phyloP scores from a whole-genome alignment of 164 flowering plant species.

The Chimonanthus salicifolius region DNA sequence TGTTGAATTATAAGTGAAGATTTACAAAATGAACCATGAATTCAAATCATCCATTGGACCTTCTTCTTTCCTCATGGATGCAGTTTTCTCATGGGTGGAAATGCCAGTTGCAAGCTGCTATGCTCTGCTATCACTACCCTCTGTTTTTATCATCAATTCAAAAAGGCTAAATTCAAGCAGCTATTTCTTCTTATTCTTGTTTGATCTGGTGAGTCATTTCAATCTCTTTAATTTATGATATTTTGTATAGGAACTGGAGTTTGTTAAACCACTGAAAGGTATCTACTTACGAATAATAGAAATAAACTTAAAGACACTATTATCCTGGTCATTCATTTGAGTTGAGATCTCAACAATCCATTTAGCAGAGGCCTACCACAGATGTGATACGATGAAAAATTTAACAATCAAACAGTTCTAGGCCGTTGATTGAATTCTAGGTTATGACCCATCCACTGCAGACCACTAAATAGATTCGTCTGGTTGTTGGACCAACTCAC shows the following conservation, averaged over 20 bases:
- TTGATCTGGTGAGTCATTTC: conserved; percentile 45
- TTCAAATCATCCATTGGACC: too few species aligned
- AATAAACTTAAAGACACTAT: background rate
- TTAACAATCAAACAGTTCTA: background rate
- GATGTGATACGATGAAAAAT: background rate
- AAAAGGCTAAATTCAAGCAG: conserved; percentile 12
- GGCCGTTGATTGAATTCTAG: background rate
- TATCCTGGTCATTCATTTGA: too few species aligned
- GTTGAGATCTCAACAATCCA: background rate
- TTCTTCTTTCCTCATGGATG: background rate
- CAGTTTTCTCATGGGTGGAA: conserved; percentile 46
- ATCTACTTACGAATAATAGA: background rate
- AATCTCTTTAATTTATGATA: background rate
- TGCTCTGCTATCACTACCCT: conserved; percentile 36
- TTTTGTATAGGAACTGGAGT: background rate
- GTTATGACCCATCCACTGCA: background rate
- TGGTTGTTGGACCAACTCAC: too few species aligned
- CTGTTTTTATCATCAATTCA: conserved; percentile 15
- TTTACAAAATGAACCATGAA: too few species aligned
- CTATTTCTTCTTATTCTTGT: conserved; percentile 36
- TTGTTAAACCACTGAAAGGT: background rate
- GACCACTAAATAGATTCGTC: too few species aligned
- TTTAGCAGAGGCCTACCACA: background rate
- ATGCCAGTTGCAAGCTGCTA: conserved; percentile 29
- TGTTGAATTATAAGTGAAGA: too few species aligned